These are phyloP conservation scores for Coniochaeta sp. DNA, from an alignment of 2,329 filamentous ascomycete species.

Conservation along the genomic window DNA sequence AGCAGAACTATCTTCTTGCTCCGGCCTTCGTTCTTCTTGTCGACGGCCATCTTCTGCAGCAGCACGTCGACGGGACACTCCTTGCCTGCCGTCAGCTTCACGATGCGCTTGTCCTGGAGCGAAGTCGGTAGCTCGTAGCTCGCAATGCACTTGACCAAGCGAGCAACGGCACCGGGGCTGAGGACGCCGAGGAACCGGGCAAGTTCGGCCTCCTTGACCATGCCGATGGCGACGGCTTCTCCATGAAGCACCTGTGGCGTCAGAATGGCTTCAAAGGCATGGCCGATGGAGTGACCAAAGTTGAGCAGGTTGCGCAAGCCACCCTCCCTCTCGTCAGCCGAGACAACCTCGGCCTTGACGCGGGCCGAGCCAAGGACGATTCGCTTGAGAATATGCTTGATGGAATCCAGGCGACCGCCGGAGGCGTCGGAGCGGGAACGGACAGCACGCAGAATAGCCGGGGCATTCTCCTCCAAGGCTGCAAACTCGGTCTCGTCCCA, in stretches of 20 bases:
- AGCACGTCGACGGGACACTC: conserved; percentile 79
- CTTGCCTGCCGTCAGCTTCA: conserved; percentile 78
- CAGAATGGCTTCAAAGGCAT: conserved; percentile 91
- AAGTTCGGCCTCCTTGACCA: conserved; percentile 96
- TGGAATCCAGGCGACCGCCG: conserved; percentile 51
- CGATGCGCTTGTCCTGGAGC: conserved; percentile 73
- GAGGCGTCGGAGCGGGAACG: conserved; percentile 49
- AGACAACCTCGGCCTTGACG: conserved; percentile 92
- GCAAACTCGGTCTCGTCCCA: conserved; percentile 87
- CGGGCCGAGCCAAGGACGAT: conserved; percentile 86
- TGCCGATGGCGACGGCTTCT: conserved; percentile 92
- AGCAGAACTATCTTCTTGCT: conserved; percentile 96
- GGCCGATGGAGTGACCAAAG: conserved; percentile 96
- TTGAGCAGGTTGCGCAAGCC: conserved; percentile 92
- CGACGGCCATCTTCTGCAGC: conserved; percentile 89
- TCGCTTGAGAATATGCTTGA: conserved; percentile 64
- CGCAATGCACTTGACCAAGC: conserved; percentile 87
- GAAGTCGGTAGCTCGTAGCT: conserved; percentile 87
- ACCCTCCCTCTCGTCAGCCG: conserved; percentile 87
- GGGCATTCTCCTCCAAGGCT: conserved; percentile 73
- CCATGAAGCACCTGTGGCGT: conserved; percentile 94
- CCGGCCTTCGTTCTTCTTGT: conserved; percentile 95
- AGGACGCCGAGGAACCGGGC: conserved; percentile 83
- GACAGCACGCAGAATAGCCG: conserved; percentile 66
- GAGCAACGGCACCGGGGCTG: conserved; percentile 78